Conservation (phyloP, 805 yeast species). For the Spathaspora boniae region DNA sequence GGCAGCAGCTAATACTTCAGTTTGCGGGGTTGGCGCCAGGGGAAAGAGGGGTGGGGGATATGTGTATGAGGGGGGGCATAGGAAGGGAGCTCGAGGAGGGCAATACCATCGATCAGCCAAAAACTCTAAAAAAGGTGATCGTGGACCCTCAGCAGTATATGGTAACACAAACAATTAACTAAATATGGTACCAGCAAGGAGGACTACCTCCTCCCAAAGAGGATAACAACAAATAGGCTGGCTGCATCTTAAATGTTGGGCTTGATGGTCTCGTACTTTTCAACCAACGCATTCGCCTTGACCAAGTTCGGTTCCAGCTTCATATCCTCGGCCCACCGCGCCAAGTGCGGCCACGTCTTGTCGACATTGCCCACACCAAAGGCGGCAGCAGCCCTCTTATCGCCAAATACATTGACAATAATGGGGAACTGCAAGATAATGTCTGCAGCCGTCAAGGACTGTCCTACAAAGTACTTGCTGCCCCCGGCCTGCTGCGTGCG, state of each 20-base stretch:
- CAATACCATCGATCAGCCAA: background rate
- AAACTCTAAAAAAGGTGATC: too few relatives aligned
- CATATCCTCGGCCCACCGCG: slow-evolving; percentile 19
- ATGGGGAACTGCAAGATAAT: slow-evolving; percentile 51
- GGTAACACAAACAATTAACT: too few relatives aligned
- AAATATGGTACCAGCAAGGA: too few relatives aligned
- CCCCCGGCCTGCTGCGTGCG: slow-evolving; percentile 18
- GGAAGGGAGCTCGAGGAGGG: background rate
- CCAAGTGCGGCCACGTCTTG: slow-evolving; percentile 19
- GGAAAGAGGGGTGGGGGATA: too few relatives aligned
- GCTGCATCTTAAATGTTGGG: slow-evolving; percentile 5
- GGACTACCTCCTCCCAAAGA: too few relatives aligned
- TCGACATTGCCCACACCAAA: slow-evolving; percentile 11
- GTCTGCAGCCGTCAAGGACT: slow-evolving; percentile 53
- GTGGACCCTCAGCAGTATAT: too few relatives aligned
- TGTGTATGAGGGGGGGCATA: too few relatives aligned
- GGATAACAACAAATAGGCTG: background rate
- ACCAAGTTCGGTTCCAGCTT: slow-evolving; percentile 12
- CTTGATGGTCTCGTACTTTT: slow-evolving; percentile 4
- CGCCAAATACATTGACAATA: slow-evolving; percentile 25
- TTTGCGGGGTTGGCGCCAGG: too few relatives aligned
- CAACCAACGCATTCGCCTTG: slow-evolving; percentile 14
- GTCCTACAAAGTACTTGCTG: slow-evolving; percentile 44
- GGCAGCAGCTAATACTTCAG: too few relatives aligned
- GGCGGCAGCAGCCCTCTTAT: slow-evolving; percentile 11